A percentile compares a stretch with the other conserved stretches of the same genome.
These are phyloP conservation scores for Septoria petroselini DNA, from an alignment of 2,329 filamentous ascomycete genomes.

Conservation along the genomic window DNA sequence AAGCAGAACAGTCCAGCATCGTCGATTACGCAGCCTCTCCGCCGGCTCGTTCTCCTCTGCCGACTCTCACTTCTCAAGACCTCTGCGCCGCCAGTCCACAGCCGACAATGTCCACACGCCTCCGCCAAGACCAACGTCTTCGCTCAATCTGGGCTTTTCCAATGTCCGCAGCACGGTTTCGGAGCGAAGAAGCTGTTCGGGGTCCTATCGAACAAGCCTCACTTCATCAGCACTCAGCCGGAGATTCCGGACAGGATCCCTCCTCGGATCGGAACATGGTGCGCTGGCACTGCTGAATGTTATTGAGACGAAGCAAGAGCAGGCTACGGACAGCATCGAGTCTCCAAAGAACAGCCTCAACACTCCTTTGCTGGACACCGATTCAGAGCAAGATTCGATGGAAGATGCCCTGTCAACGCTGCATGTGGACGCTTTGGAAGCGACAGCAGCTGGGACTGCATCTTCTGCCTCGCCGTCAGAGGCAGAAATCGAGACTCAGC, in stretches of 20 bases:
- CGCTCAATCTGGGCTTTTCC: conserved; percentile 15
- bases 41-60: conserved; percentile 31
- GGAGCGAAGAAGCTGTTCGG: conserved; percentile 1
- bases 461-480: not conserved
- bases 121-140: conserved; percentile 9
- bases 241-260: conserved; percentile 10
- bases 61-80: conserved; percentile 22
- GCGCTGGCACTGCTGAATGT: conserved; percentile 16
- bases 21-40: conserved; percentile 30
- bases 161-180: conserved; percentile 10
- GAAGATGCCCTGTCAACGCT: not conserved
- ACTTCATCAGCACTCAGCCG: conserved; percentile 19
- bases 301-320: conserved; percentile 16
- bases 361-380: conserved; percentile 6
- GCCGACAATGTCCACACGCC: conserved; percentile 5
- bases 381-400: conserved; percentile 2
- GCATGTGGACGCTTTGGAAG: not conserved
- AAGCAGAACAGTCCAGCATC: conserved; percentile 29
- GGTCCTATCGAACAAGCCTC: conserved; percentile 18
- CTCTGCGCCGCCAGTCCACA: conserved; percentile 11
- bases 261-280: conserved; percentile 1
- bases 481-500: not conserved
- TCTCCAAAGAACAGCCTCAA: conserved; percentile 3
- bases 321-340: not conserved
- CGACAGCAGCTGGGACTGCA: not conserved